Percentiles rank a stretch among this genome's conserved stretches.
phyloP scores from a whole-genome alignment of 371 early-diverging fungal genomes.

The Apophysomyces trapeziformis region DNA sequence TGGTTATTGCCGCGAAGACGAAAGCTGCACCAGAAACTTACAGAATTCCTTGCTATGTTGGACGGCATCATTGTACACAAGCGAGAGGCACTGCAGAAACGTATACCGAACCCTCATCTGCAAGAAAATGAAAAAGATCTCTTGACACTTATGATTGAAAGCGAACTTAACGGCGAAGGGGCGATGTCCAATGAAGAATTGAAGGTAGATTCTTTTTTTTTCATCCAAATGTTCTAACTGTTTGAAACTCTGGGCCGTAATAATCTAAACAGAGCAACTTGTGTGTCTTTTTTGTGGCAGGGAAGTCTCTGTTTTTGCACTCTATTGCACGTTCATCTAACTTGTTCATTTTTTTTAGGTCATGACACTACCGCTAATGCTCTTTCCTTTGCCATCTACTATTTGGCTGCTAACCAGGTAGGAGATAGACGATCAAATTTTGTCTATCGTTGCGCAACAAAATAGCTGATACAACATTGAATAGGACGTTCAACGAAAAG shows the following conservation, averaged over 20 bases:
- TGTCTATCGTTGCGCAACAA: too few species aligned
- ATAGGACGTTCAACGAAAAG: slow-evolving; percentile 31
- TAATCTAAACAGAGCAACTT: neutral
- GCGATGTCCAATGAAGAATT: slow-evolving; percentile 34
- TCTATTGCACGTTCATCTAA: neutral
- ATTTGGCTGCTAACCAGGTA: slow-evolving; percentile 25
- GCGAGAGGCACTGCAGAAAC: slow-evolving; percentile 23
- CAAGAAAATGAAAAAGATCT: slow-evolving; percentile 44
- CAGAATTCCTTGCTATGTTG: slow-evolving; percentile 35
- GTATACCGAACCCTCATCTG: neutral
- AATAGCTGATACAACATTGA: too few species aligned
- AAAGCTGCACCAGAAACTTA: slow-evolving; percentile 29
- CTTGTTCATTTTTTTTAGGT: neutral
- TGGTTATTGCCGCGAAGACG: slow-evolving; percentile 36
- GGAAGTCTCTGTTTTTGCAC: slow-evolving; percentile 12
- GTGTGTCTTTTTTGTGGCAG: neutral
- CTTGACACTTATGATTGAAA: slow-evolving; percentile 49
- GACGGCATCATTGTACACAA: slow-evolving; percentile 40
- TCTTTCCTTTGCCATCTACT: slow-evolving; percentile 22
- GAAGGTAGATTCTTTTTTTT: slow-evolving; percentile 15
- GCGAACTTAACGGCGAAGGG: slow-evolving; percentile 25
- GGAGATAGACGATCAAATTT: neutral
- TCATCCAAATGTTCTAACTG: too few species aligned
- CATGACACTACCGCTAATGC: slow-evolving; percentile 22
- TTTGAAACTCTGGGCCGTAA: too few species aligned